Base-by-base conservation (phyloP, 305 asterid genomes). In the Ilex paraguariensis region DNA sequence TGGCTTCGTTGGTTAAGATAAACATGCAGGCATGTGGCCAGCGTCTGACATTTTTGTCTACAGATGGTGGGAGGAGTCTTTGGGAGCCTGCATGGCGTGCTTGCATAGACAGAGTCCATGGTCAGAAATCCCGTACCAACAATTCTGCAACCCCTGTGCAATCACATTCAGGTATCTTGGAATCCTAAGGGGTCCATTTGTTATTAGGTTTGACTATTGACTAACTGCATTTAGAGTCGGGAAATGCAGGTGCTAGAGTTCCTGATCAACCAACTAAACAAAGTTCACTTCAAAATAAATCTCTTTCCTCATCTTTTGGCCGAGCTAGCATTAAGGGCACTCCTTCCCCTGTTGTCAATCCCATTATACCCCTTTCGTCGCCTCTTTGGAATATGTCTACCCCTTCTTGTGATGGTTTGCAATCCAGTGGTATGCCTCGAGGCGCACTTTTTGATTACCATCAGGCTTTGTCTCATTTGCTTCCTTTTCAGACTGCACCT, bases 41-140 rank as follows among this genome's bases (percentile, higher is more conserved):
- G 44, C 57, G 36, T 44, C 33, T 53, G 30, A 16, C 13, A 57
- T 55, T 56, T 57, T 32, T 32, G 15, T 51, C 57, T 57, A 62
- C 76, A 93, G 99, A 88, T 70, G 97, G 97, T 71, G 85, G 85
- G 74, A 85, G 90, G 88, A 80, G 74, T 61, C 28, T 71, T 64
- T 94, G 99, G 99, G 99, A 91, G 77, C 77, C 84, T 58, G 75
- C 93, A 30, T 94, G 99, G 99, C 94, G 84, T 71, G 80, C 85
- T 65, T 91, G 87, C 73, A 82, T 79, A 57, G 96, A 94, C 67
- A 85, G 81, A 80, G 65, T 74, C 70, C 88, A 70, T 63, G 75
- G 79, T 66, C 84, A 79, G 70, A 84, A 85, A 68, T 70, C 84
- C 45, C 80, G 57, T n/a, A 77, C 82, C 59, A 74, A 64, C 68